A percentile compares a stretch with the other conserved stretches of the same genome.
Evolutionary conservation across 2,329 filamentous ascomycete species (phyloP).

Genomic region (Teratosphaeria gauchensis): DNA sequence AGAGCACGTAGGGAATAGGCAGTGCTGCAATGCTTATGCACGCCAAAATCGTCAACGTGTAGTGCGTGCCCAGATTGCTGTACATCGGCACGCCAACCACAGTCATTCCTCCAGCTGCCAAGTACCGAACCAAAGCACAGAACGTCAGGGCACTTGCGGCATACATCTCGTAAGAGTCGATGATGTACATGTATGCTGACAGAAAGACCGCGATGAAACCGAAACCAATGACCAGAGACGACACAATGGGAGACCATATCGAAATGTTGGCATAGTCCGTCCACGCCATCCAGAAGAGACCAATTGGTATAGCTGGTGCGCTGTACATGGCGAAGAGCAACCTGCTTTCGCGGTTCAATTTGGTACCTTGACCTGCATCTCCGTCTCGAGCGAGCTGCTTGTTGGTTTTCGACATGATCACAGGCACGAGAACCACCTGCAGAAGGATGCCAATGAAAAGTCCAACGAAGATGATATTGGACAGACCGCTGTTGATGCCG

Average conservation of each 20-base stretch:
- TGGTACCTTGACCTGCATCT: conserved; percentile 28
- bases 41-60: conserved; percentile 25
- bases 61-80: conserved; percentile 23
- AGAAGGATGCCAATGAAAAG: conserved; percentile 34
- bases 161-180: conserved; percentile 47
- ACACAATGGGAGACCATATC: conserved; percentile 43
- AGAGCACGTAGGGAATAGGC: conserved; percentile 36
- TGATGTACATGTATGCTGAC: conserved; percentile 47
- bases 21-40: conserved; percentile 24
- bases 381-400: conserved; percentile 35
- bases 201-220: conserved; percentile 36
- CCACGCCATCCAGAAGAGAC: conserved; percentile 52
- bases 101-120: conserved; percentile 33
- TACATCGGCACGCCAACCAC: conserved; percentile 32
- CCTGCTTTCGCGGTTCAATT: conserved; percentile 35
- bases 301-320: conserved; percentile 41
- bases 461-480: conserved; percentile 39
- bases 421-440: conserved; percentile 32
- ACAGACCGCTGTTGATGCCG: conserved; percentile 34
- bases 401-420: conserved; percentile 38
- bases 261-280: conserved; percentile 35
- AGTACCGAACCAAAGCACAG: conserved; percentile 31
- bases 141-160: conserved; percentile 40
- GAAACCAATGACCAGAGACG: conserved; percentile 44
- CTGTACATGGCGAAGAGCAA: conserved; percentile 45